Evolutionary conservation across 1,284 basidiomycete species (phyloP), one percentile per base, ranked within the genome.

Genomic region (Cerrena zonata): DNA sequence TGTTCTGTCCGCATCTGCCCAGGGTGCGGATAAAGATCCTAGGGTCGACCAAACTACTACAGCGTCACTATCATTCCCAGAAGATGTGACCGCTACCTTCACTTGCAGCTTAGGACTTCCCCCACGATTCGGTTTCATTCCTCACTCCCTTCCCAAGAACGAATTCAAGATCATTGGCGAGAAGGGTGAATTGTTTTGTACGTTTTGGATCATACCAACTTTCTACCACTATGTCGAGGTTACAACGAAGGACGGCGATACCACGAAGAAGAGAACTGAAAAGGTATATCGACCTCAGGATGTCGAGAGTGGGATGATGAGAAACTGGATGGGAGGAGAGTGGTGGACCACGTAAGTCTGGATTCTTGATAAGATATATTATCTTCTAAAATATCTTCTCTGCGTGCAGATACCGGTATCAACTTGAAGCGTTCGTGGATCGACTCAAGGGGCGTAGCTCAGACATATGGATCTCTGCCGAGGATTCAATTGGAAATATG

Each of bases 271-370:
- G 39, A 4, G 48, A 18, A 37, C 26, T 19, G 48, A 49, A 26
- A 41, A 41, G 24, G 40, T 19, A 12, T 49, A 42, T 22, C 41
- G 15, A 3, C 40, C 39, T 22, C 5, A 42, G n/a, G 48, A 24
- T 11, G 38, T 11, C 10, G 22, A 48, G 34, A n/a, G 34, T n/a
- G 10, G n/a, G 21, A 24, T 23, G 11, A 15, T 7, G 30, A n/a
- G n/a, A n/a, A 41, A 41, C 21, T 4, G 5, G 26, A 57, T 55
- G 30, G 53, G 56, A 4, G 56, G 55, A 23, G 53, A 54, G 12
- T 57, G 56, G 56, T 57, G 56, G 56, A 50, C 49, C 3, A 57
- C 56, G 56, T 57, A 25, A 23, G 56, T 51, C 23, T n/a, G n/a
- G n/a, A n/a, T n/a, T 34, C 30, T 7, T 34, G 30, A 34, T 34